These are phyloP conservation scores for Aspergillus coremiiformis DNA, from an alignment of 495 filamentous ascomycete species.

Conservation along the genomic window DNA sequence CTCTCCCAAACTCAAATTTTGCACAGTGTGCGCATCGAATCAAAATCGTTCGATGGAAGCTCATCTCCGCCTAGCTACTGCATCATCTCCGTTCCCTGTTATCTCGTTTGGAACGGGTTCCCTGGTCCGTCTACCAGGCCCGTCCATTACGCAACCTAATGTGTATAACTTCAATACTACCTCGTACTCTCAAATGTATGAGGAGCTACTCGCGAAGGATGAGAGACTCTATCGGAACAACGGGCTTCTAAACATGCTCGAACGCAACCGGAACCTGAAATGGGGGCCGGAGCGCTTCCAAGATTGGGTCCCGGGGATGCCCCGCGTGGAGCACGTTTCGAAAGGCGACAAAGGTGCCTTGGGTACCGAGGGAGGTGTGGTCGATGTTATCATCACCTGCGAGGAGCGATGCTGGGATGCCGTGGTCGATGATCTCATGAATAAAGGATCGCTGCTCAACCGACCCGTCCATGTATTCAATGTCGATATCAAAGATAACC, in stretches of 20 bases:
- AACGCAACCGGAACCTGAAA: constrained; percentile 85
- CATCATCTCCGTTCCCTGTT: constrained; percentile 68
- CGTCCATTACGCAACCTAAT: constrained; percentile 85
- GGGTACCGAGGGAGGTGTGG: constrained; percentile 85
- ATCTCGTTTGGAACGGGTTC: constrained; percentile 98
- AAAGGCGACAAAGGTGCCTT: constrained; percentile 59
- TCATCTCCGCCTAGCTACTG: constrained; percentile 77
- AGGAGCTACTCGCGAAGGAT: constrained; percentile 79
- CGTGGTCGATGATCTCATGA: constrained; percentile 87
- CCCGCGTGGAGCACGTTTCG: constrained; percentile 53
- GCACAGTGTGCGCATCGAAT: constrained; percentile 97
- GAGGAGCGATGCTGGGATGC: constrained; percentile 99
- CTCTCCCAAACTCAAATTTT: constrained; percentile 84
- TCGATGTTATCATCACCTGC: constrained; percentile 94
- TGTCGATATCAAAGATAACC: constrained; percentile 96
- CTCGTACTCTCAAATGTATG: constrained; percentile 84
- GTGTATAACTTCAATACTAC: constrained; percentile 96
- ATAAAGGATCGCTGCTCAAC: constrained; percentile 75
- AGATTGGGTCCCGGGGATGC: constrained; percentile 86
- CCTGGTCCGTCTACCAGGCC: constrained; percentile 87
- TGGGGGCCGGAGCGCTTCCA: constrained; percentile 97
- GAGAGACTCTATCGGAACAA: constrained; percentile 83
- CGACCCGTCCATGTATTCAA: constrained; percentile 95
- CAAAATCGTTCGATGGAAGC: constrained; percentile 98
- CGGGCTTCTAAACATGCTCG: constrained; percentile 91